Conservation (phyloP, 305 asterid species). For the Euphrasia arctica region DNA sequence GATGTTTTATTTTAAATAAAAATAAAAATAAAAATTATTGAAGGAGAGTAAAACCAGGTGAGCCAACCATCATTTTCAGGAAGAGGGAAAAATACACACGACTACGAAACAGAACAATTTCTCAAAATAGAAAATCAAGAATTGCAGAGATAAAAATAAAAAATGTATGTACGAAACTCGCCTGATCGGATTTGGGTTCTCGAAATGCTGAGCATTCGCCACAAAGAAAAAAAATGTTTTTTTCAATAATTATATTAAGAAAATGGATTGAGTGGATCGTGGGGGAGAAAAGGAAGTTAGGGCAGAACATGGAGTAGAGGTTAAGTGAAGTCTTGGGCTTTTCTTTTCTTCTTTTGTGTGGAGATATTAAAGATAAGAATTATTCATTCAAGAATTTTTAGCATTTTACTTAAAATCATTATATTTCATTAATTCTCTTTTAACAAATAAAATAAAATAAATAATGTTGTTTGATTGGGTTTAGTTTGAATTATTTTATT, state of each 20-base stretch:
- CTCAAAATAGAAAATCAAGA: constrained; percentile 11
- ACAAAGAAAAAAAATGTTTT: constrained; percentile 16
- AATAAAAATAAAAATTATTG: not conserved
- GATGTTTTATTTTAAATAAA: not conserved
- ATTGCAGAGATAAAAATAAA: not conserved
- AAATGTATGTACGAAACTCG: constrained; percentile 17
- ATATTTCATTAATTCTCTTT: no score
- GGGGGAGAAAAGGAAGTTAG: constrained; percentile 29
- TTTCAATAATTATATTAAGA: not conserved
- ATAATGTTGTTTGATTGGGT: no score
- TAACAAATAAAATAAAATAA: no score
- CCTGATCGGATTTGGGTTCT: constrained; percentile 33
- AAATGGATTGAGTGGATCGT: constrained; percentile 23
- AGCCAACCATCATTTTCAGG: constrained; percentile 13
- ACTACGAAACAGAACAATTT: constrained; percentile 13
- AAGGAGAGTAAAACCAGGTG: constrained; percentile 8
- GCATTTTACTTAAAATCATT: not conserved
- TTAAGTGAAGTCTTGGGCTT: constrained; percentile 19
- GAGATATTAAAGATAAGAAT: constrained; percentile 10
- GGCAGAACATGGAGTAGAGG: constrained; percentile 29
- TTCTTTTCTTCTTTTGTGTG: not conserved
- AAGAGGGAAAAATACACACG: not conserved
- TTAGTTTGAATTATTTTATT: no score
- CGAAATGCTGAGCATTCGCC: constrained; percentile 36
- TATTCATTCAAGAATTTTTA: not conserved